These are phyloP conservation scores for Chrysanthemum seticuspe DNA, from an alignment of 129 eudicot genomes.

Conservation along the genomic window DNA sequence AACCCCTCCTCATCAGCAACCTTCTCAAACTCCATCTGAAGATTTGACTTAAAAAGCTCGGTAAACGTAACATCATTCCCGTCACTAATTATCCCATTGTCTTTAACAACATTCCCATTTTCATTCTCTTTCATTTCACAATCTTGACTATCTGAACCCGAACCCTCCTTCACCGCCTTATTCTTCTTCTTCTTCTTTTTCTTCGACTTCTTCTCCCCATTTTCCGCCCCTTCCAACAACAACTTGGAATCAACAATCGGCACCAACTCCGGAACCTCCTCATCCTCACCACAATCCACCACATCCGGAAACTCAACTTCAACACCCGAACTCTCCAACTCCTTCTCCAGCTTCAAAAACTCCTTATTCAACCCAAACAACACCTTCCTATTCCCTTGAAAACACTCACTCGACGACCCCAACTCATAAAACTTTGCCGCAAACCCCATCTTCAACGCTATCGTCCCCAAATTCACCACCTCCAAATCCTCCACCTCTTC, in stretches of 20 bases:
- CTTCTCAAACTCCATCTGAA: constrained; percentile 80
- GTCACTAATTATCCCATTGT: constrained; percentile 24
- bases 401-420: constrained; percentile 66
- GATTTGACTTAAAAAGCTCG: constrained; percentile 69
- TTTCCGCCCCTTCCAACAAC: constrained; percentile 14
- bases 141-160: constrained; percentile 21
- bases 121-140: constrained; percentile 35
- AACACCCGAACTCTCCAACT: constrained; percentile 53
- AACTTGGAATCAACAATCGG: constrained; percentile 37
- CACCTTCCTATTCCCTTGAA: constrained; percentile 92
- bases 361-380: constrained; percentile 64
- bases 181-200: constrained; percentile 46
- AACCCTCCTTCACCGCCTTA: constrained; percentile 34
- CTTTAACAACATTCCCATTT: constrained; percentile 21
- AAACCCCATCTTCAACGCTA: constrained; percentile 62
- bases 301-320: constrained; percentile 44
- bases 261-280: constrained; percentile 65
- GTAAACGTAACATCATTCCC: constrained; percentile 34
- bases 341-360: constrained; percentile 79
- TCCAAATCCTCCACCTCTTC: constrained; percentile 37
- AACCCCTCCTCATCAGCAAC: constrained; percentile 64
- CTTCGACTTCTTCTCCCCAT: constrained; percentile 34
- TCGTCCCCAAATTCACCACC: constrained; percentile 44
- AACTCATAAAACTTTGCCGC: constrained; percentile 53
- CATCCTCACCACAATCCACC: constrained; percentile 39